These are phyloP conservation scores for Colletotrichum abscissum DNA, from an alignment of 2,329 filamentous ascomycete genomes.

Conservation along the genomic window DNA sequence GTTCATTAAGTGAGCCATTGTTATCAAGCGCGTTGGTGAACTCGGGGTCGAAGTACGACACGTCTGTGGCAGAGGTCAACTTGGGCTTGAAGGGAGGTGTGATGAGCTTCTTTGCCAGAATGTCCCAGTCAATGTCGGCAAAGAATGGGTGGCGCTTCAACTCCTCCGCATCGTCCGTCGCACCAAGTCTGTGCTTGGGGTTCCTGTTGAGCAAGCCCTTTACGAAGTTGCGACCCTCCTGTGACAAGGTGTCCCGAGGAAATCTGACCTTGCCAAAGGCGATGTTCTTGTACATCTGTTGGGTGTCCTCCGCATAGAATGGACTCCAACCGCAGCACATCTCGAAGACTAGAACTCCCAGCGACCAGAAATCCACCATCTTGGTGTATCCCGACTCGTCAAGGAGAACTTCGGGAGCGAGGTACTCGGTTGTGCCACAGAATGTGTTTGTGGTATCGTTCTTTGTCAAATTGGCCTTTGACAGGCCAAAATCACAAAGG, in stretches of 20 bases:
- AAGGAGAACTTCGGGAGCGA: slow-evolving; percentile 93
- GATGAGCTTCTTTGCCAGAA: slow-evolving; percentile 88
- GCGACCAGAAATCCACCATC: slow-evolving; percentile 99
- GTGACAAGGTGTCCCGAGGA: slow-evolving; percentile 91
- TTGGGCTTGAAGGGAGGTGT: slow-evolving; percentile 98
- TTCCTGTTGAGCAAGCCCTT: slow-evolving; percentile 98
- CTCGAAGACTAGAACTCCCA: slow-evolving; percentile 97
- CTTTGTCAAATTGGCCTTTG: slow-evolving; percentile 96
- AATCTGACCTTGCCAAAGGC: slow-evolving; percentile 98
- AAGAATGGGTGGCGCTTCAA: slow-evolving; percentile 97
- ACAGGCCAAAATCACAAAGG: slow-evolving; percentile 95
- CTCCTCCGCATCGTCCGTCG: slow-evolving; percentile 90
- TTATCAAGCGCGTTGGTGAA: slow-evolving; percentile 95
- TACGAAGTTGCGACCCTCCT: slow-evolving; percentile 96
- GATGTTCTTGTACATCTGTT: slow-evolving; percentile 99
- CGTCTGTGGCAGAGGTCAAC: slow-evolving; percentile 93
- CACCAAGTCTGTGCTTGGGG: slow-evolving; percentile 93
- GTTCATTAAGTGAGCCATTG: slow-evolving; percentile 88
- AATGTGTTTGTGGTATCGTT: slow-evolving; percentile 99
- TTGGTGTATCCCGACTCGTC: slow-evolving; percentile 99
- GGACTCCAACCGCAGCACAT: slow-evolving; percentile 99
- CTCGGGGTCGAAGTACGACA: slow-evolving; percentile 98
- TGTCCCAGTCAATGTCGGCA: slow-evolving; percentile 91
- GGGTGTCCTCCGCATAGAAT: slow-evolving; percentile 98
- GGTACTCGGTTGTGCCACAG: slow-evolving; percentile 97